Conservation (phyloP, 805 yeast species). For the Metschnikowia chrysomelidarum region DNA sequence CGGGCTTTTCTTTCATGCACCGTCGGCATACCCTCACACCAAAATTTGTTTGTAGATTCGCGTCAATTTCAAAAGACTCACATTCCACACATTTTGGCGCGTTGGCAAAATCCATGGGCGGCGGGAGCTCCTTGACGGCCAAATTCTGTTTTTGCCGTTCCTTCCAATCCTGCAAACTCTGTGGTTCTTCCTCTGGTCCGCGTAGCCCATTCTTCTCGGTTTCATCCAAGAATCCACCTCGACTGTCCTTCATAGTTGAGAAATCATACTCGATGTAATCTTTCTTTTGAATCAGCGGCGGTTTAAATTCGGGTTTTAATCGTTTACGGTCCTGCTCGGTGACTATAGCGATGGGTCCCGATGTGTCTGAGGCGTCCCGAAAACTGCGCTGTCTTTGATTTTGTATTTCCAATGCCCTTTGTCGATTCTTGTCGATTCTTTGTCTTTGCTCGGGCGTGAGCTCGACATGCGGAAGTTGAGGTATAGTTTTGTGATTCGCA, state of each 20-base stretch:
- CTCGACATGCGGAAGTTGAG: conserved; percentile 24
- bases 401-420: conserved; percentile 49
- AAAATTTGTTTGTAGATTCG: conserved; percentile 66
- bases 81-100: conserved; percentile 89
- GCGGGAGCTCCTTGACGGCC: conserved; percentile 54
- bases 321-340: conserved; percentile 15
- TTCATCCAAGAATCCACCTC: conserved; percentile 75
- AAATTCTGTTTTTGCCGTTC: conserved; percentile 42
- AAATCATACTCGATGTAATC: conserved; percentile 85
- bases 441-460: conserved; percentile 50
- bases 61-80: conserved; percentile 75
- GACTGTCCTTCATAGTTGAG: conserved; percentile 82
- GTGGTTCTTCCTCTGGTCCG: conserved; percentile 42
- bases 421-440: conserved; percentile 52
- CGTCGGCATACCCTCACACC: conserved; percentile 71
- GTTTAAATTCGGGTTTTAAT: conserved; percentile 18
- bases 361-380: conserved; percentile 13
- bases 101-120: conserved; percentile 65
- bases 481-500: conserved; percentile 6
- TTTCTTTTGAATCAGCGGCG: conserved; percentile 47
- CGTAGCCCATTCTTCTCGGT: conserved; percentile 14
- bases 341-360: conserved; percentile 13
- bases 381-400: conserved; percentile 25
- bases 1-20: conserved; percentile 73
- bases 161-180: conserved; percentile 46